Evolutionary conservation across 345 rosid species (phyloP).

Genomic region (Mercurialis annua): DNA sequence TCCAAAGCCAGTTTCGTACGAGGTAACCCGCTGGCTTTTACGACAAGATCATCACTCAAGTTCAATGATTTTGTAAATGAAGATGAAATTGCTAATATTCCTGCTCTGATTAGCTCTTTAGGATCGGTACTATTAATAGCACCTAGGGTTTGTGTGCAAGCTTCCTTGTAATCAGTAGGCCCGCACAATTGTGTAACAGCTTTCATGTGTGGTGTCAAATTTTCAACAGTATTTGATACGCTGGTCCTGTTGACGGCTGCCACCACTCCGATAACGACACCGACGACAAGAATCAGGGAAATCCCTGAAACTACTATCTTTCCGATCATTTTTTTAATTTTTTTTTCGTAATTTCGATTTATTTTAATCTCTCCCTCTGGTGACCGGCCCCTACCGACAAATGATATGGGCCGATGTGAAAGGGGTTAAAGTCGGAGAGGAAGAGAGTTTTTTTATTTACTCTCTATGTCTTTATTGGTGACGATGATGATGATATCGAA

Average conservation of each 20-base stretch:
- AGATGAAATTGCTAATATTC: slow-evolving; percentile 17
- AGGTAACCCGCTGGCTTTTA: neutral
- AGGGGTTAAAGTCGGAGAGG: slow-evolving; percentile 2
- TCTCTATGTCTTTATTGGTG: neutral
- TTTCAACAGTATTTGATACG: neutral
- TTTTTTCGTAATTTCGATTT: neutral
- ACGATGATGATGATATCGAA: neutral
- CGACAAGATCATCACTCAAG: slow-evolving; percentile 17
- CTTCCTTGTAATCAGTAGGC: slow-evolving; percentile 27
- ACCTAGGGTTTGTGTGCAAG: slow-evolving; percentile 19
- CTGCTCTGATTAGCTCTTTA: slow-evolving; percentile 24
- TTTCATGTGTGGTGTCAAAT: slow-evolving; percentile 25
- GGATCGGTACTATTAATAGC: slow-evolving; percentile 22
- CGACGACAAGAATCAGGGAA: slow-evolving; percentile 26
- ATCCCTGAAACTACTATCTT: slow-evolving; percentile 25
- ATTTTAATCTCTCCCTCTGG: neutral
- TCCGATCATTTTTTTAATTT: slow-evolving; percentile 12
- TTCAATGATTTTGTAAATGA: slow-evolving; percentile 16
- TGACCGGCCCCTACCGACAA: slow-evolving; percentile 4
- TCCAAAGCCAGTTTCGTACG: slow-evolving; percentile 17
- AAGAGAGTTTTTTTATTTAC: neutral
- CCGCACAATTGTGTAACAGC: slow-evolving; percentile 25
- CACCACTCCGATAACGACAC: slow-evolving; percentile 21
- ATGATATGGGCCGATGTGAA: neutral
- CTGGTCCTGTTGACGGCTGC: slow-evolving; percentile 2